Percentiles rank a stretch among this genome's conserved stretches.
These are phyloP conservation scores for Vachellia pachyceras DNA, from an alignment of 306 rosid species.

Conservation along the genomic window DNA sequence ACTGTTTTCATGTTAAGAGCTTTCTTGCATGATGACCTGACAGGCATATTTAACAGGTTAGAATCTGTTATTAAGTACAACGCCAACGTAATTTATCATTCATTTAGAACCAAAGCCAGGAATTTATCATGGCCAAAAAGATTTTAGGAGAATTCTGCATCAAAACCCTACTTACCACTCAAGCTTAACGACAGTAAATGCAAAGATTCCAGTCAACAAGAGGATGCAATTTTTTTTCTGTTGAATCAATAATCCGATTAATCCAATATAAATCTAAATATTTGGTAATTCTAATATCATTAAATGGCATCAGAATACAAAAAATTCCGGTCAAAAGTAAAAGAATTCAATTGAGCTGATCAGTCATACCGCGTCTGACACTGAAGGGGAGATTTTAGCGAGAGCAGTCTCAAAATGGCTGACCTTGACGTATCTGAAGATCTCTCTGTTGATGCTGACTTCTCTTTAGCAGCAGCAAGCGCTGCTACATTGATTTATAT, in stretches of 20 bases:
- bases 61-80: conserved; percentile 32
- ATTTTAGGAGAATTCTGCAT: not conserved
- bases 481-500: conserved; percentile 74
- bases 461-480: conserved; percentile 69
- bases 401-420: conserved; percentile 54
- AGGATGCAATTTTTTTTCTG: not conserved
- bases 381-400: conserved; percentile 45
- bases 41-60: not conserved
- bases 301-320: not conserved
- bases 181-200: not conserved
- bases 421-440: conserved; percentile 32
- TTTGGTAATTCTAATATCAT: conserved; percentile 1
- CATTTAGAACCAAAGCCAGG: too few species aligned
- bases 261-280: not conserved
- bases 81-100: not conserved
- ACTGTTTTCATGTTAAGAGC: not conserved
- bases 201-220: not conserved
- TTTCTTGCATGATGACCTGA: not conserved
- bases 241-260: too few species aligned
- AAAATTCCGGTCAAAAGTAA: not conserved
- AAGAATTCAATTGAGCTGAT: conserved; percentile 1
- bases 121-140: not conserved
- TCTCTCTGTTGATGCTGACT: conserved; percentile 33
- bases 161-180: not conserved
- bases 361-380: conserved; percentile 41